Base-by-base conservation (phyloP, 2,329 filamentous ascomycete genomes). In the Penicillium verrucosum region DNA sequence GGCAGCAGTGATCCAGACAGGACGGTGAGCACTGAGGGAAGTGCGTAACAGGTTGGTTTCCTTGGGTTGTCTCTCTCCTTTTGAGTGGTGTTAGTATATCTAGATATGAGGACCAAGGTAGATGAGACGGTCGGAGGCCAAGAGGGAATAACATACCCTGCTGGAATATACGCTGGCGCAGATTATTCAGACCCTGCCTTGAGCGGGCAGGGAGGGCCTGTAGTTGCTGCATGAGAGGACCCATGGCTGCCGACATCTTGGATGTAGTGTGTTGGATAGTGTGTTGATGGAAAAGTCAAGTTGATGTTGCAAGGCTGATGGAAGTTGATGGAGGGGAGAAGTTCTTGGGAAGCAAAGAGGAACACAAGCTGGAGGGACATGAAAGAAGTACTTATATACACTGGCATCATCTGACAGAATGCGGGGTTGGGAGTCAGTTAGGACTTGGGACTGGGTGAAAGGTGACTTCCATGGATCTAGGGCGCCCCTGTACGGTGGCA, bases 1-100 rank as follows among this genome's bases (percentile, higher is more conserved):
- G 1, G 54, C 65, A 11, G 68, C 70, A 4, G 70, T 65, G 14
- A 70, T 30, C 70, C 70, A 73, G 45, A 73, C 70, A 5, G 70
- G 70, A 43, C 60, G 64, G 49, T 73, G 70, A 25, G 66, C 63
- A 23, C 51, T 61, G n/a, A 76, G 51, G 7, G 75, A 69, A 34
- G 65, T 71, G 34, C 61, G 62, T 5, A 71, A 58, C 36, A 72
- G 38, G 38, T 69, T 61, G 40, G 62, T 61, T 53, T 70, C 63
- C 30, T 63, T 65, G 44, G 63, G 63, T 21, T 67, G 64, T 51
- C 69, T 72, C 54, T 70, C 69, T 32, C 62, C 64, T 66, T 32
- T 32, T 27, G 8, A 2, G 4, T 9, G 9, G 5, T 52, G 42
- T 64, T 54, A 65, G 64, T 30, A 30, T 44, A 14, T 29, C 9